phyloP scores from a whole-genome alignment of 2,329 filamentous ascomycete species.

The Cordyceps javanica region DNA sequence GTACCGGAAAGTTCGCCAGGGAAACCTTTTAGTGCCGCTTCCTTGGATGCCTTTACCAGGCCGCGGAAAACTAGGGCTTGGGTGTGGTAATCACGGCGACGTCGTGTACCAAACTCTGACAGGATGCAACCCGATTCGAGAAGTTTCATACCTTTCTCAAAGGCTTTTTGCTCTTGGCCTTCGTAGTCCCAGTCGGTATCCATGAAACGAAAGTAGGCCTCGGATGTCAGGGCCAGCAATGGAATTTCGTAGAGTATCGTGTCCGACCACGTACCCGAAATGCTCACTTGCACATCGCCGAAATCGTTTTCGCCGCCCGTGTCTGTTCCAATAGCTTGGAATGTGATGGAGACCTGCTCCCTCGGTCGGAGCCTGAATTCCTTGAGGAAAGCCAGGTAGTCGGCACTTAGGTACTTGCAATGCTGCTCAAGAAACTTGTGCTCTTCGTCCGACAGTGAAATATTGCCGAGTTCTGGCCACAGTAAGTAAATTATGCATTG shows the following conservation, averaged over 20 bases:
- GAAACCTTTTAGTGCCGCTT: constrained; percentile 58
- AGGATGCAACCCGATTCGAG: constrained; percentile 79
- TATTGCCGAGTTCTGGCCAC: constrained; percentile 68
- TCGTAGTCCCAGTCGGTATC: constrained; percentile 88
- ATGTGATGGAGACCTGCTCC: constrained; percentile 70
- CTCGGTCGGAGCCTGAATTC: constrained; percentile 75
- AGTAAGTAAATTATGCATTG: neutral
- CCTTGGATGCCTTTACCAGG: constrained; percentile 69
- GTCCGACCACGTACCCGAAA: constrained; percentile 82
- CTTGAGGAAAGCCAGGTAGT: constrained; percentile 76
- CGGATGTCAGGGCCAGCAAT: constrained; percentile 81
- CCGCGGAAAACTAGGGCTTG: constrained; percentile 89
- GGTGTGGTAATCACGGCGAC: constrained; percentile 88
- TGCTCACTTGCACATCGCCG: constrained; percentile 70
- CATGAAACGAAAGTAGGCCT: constrained; percentile 96
- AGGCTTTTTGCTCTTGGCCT: constrained; percentile 79
- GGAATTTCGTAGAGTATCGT: constrained; percentile 98
- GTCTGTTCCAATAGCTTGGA: constrained; percentile 49
- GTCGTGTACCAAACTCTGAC: constrained; percentile 88
- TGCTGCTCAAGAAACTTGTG: constrained; percentile 68
- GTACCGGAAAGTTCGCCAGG: constrained; percentile 76
- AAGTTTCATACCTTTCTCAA: constrained; percentile 69
- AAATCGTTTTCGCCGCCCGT: constrained; percentile 58
- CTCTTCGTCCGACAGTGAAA: constrained; percentile 74
- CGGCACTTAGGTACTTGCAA: constrained; percentile 71